These are phyloP conservation scores for Apiospora sp. DNA, from an alignment of 2,329 filamentous ascomycete species.

Conservation along the genomic window DNA sequence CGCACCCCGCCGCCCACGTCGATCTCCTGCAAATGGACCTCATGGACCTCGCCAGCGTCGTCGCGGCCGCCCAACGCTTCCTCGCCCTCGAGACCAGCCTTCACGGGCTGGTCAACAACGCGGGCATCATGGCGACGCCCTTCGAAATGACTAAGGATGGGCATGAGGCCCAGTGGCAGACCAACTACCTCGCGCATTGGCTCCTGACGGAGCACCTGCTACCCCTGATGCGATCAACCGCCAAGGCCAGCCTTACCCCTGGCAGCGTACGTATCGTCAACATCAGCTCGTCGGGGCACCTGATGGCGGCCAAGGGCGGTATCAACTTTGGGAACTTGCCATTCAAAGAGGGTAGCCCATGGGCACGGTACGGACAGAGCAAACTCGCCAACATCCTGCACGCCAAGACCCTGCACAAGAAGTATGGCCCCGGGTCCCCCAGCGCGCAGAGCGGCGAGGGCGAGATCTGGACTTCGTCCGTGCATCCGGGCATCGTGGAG, in stretches of 20 bases:
- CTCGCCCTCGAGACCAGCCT: slow-evolving; percentile 39
- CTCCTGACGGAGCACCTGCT: slow-evolving; percentile 49
- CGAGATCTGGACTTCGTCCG: slow-evolving; percentile 48
- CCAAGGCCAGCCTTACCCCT: slow-evolving; percentile 30
- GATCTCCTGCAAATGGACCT: slow-evolving; percentile 47
- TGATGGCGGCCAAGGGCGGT: slow-evolving; percentile 36
- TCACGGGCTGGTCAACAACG: slow-evolving; percentile 46
- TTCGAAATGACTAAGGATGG: slow-evolving; percentile 45
- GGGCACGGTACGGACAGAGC: slow-evolving; percentile 51
- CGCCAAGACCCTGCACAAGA: slow-evolving; percentile 44
- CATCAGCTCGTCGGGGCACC: slow-evolving; percentile 40
- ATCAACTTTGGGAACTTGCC: slow-evolving; percentile 36
- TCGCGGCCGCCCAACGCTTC: slow-evolving; percentile 44
- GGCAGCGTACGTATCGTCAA: slow-evolving; percentile 41
- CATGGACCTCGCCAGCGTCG: slow-evolving; percentile 45
- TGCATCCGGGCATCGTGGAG: slow-evolving; percentile 51
- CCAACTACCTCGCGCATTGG: slow-evolving; percentile 54
- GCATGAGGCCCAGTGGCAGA: slow-evolving; percentile 50
- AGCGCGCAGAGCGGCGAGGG: slow-evolving; percentile 38
- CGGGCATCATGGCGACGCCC: slow-evolving; percentile 43
- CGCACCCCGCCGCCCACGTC: slow-evolving; percentile 42
- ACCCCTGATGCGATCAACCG: slow-evolving; percentile 45
- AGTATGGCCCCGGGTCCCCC: slow-evolving; percentile 43
- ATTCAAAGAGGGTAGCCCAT: slow-evolving; percentile 32
- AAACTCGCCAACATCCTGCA: slow-evolving; percentile 56